Evolutionary conservation across 768 basidiomycete genomes (phyloP), one percentile per base, ranked within the genome.

Genomic region (Cystofilobasidium capitatum): DNA sequence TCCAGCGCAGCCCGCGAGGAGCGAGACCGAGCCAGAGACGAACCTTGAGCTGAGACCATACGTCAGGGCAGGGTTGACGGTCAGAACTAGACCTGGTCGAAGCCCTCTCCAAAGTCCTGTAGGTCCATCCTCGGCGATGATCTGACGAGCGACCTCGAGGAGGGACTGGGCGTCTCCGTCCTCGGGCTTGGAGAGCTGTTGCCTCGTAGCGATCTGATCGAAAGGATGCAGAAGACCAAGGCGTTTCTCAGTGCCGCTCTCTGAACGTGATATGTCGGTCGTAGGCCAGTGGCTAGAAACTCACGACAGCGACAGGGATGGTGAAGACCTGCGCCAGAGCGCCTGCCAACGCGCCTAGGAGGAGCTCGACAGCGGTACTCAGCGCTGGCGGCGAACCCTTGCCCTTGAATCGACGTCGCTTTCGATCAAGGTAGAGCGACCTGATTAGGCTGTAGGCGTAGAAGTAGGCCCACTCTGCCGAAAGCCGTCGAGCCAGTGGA

Each of bases 251-350:
- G 44, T 17, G 40, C 26, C n/a, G 58, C 24, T 58, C 58, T 22
- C 7, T 22, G 13, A 44, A 44, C 42, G 22, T 44, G 13, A 44
- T 44, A 12, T 12, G 22, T 22, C 22, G 42, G 22, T 35, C 36
- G 14, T 59, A 13, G 5, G 35, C 58, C 10, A 26, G 33, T 61
- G 7, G 24, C 47, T 42, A 29, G 6, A 26, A 22, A 65, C 65
- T 35, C 33, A 66, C 96, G 60, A 98, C 94, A 9, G 91, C 85
- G 17, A 98, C 94, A 13, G 96, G 96, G 71, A 98, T 96, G 26
- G 96, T 99, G 79, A 98, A 98, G 65, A 98, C 87, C 77, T 98
- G 96, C 6, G 93, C 93, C 22, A 98, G 83, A 0, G 86, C 94
- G 3, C 94, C 96, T 0, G 96, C 96, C 16, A 88, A 73, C 2